phyloP scores from a whole-genome alignment of 495 filamentous ascomycete species.

The Opeltia flavorubescens region DNA sequence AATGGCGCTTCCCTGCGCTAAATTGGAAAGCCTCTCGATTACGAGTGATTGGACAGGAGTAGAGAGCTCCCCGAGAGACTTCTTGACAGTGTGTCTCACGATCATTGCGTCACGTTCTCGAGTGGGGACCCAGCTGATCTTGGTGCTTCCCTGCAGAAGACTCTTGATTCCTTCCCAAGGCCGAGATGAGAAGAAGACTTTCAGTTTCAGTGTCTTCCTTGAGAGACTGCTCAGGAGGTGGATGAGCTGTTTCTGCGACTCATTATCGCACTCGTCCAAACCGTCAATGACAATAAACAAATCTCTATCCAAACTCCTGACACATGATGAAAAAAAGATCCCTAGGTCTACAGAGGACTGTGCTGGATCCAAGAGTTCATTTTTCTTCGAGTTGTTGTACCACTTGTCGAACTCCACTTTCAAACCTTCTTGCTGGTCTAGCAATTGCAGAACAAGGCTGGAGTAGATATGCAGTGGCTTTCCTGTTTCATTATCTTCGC shows the following conservation, averaged over 20 bases:
- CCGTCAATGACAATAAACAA: conserved; percentile 16
- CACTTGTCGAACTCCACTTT: conserved; percentile 11
- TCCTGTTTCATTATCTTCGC: conserved; percentile 14
- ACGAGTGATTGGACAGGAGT: conserved; percentile 7
- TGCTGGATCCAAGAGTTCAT: conserved; percentile 10
- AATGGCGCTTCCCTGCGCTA: conserved; percentile 15
- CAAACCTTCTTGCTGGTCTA: conserved; percentile 12
- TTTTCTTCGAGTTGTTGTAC: conserved; percentile 10
- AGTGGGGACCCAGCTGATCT: conserved; percentile 10
- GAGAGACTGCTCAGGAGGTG: conserved; percentile 7
- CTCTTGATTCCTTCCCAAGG: conserved; percentile 13
- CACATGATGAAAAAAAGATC: conserved; percentile 9
- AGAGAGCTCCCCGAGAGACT: conserved; percentile 6
- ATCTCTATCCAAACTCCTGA: conserved; percentile 8
- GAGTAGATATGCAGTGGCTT: conserved; percentile 9
- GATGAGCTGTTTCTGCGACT: conserved; percentile 14
- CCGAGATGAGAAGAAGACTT: conserved; percentile 12
- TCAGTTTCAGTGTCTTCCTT: conserved; percentile 4
- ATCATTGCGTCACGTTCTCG: conserved; percentile 11
- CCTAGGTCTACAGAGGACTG: conserved; percentile 5
- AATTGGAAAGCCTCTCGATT: conserved; percentile 8
- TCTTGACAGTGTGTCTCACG: conserved; percentile 13
- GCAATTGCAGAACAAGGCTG: conserved; percentile 12
- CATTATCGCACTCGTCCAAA: conserved; percentile 18
- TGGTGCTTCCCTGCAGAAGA: conserved; percentile 8